A percentile compares a stretch with the other conserved stretches of the same genome.
These are phyloP conservation scores for Nissolia schottii DNA, from an alignment of 306 rosid species.

Conservation along the genomic window DNA sequence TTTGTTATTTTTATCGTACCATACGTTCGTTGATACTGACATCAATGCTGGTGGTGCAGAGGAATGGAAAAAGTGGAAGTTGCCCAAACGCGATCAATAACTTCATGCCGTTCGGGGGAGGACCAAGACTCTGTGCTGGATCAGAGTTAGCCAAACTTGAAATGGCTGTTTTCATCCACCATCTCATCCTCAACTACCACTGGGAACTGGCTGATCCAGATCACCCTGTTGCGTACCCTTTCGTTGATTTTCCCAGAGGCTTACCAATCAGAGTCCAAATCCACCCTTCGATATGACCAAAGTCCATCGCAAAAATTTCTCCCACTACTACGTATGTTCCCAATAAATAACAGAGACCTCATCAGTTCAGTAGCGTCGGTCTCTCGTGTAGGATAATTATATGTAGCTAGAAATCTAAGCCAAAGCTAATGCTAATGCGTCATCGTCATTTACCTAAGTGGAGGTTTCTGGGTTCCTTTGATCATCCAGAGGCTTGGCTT, in stretches of 20 bases:
- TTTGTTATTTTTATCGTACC: too few species aligned
- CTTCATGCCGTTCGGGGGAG: constrained; percentile 94
- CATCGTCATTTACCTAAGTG: too few species aligned
- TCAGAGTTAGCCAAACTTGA: constrained; percentile 94
- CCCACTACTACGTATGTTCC: too few species aligned
- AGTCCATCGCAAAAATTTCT: too few species aligned
- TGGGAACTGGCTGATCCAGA: constrained; percentile 74
- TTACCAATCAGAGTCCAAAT: constrained; percentile 69
- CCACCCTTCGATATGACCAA: too few species aligned
- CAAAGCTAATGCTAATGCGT: too few species aligned
- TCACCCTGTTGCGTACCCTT: constrained; percentile 72
- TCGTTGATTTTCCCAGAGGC: constrained; percentile 86
- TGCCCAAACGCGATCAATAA: constrained; percentile 39
- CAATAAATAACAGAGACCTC: too few species aligned
- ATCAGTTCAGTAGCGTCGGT: too few species aligned
- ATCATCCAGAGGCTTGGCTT: too few species aligned
- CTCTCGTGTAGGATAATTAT: too few species aligned
- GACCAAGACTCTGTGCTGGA: constrained; percentile 81
- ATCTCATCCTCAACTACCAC: constrained; percentile 70
- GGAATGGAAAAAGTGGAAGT: constrained; percentile 28
- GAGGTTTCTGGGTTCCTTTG: too few species aligned
- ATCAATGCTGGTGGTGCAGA: constrained; percentile 39
- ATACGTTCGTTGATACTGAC: neutral
- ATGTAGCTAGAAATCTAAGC: too few species aligned
- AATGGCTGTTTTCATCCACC: constrained; percentile 97